Evolutionary conservation across 805 yeast species (phyloP).

Genomic region (Barnettozyma botsteinii): DNA sequence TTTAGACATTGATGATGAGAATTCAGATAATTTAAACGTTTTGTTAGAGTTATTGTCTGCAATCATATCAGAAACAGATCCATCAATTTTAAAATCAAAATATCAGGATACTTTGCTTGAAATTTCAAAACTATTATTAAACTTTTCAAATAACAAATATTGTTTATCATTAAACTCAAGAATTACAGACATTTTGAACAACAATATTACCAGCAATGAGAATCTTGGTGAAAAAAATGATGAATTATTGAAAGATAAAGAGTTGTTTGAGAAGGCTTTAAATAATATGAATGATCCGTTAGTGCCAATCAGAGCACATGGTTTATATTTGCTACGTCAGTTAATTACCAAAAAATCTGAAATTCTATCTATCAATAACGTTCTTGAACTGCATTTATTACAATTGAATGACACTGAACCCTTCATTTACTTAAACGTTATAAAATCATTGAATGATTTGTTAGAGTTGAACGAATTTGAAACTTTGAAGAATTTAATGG

Average conservation of each 20-base stretch:
- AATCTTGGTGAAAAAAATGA: slow-evolving; percentile 11
- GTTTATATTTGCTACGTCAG: slow-evolving; percentile 57
- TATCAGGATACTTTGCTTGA: slow-evolving; percentile 23
- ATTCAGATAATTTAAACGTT: slow-evolving; percentile 26
- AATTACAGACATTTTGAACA: slow-evolving; percentile 16
- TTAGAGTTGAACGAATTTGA: slow-evolving; percentile 37
- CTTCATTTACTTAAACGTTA: slow-evolving; percentile 76
- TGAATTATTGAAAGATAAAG: slow-evolving; percentile 28
- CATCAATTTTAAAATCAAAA: slow-evolving; percentile 12
- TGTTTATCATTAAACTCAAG: slow-evolving; percentile 13
- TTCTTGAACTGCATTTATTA: slow-evolving; percentile 51
- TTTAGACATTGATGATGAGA: slow-evolving; percentile 17
- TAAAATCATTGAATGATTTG: slow-evolving; percentile 67
- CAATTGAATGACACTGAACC: slow-evolving; percentile 80
- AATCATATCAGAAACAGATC: slow-evolving; percentile 28
- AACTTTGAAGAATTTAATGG: slow-evolving; percentile 34
- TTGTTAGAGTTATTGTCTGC: slow-evolving; percentile 35
- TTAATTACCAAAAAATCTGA: slow-evolving; percentile 46
- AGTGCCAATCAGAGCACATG: slow-evolving; percentile 84
- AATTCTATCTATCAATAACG: slow-evolving; percentile 47
- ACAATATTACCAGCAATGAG: slow-evolving; percentile 3
- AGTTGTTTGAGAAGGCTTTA: slow-evolving; percentile 52
- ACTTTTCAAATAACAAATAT: slow-evolving; percentile 15
- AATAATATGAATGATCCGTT: slow-evolving; percentile 67
- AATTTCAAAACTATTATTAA: slow-evolving; percentile 28